phyloP scores from a whole-genome alignment of 768 basidiomycete genomes.

The Lactarius vividus region DNA sequence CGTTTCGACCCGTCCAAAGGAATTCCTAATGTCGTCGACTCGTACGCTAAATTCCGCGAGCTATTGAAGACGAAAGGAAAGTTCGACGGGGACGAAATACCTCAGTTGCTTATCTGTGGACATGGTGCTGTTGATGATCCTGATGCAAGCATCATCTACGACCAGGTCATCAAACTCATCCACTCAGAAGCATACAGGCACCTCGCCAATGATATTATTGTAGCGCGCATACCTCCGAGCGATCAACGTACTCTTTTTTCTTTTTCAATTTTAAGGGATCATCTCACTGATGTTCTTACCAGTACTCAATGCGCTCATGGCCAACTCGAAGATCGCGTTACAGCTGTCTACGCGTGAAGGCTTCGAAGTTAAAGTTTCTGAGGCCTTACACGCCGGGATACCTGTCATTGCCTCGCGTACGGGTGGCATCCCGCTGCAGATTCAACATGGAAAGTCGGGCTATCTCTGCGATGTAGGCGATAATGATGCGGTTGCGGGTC shows the following conservation, averaged over 20 bases:
- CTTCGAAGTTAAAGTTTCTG: conserved; percentile 96
- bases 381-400: conserved; percentile 88
- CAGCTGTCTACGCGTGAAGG: conserved; percentile 94
- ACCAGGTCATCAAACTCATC: conserved; percentile 66
- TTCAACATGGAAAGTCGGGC: conserved; percentile 84
- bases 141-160: conserved; percentile 90
- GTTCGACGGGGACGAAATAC: conserved; percentile 50
- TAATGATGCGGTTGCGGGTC: conserved; percentile 67
- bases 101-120: conserved; percentile 80
- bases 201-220: conserved; percentile 42
- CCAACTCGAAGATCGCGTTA: conserved; percentile 83
- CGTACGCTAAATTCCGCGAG: conserved; percentile 79
- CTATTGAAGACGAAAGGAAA: conserved; percentile 47
- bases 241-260: conserved; percentile 62
- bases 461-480: conserved; percentile 79
- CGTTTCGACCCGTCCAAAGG: conserved; percentile 91
- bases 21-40: conserved; percentile 81
- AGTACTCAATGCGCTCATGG: conserved; percentile 87
- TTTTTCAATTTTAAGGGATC: not conserved
- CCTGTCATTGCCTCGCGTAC: conserved; percentile 83
- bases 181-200: conserved; percentile 33
- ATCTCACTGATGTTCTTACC: not conserved
- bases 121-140: conserved; percentile 95
- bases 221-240: conserved; percentile 70
- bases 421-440: conserved; percentile 92